These are phyloP conservation scores for Noccaea bulbosa DNA, from an alignment of 345 rosid genomes.

Conservation along the genomic window DNA sequence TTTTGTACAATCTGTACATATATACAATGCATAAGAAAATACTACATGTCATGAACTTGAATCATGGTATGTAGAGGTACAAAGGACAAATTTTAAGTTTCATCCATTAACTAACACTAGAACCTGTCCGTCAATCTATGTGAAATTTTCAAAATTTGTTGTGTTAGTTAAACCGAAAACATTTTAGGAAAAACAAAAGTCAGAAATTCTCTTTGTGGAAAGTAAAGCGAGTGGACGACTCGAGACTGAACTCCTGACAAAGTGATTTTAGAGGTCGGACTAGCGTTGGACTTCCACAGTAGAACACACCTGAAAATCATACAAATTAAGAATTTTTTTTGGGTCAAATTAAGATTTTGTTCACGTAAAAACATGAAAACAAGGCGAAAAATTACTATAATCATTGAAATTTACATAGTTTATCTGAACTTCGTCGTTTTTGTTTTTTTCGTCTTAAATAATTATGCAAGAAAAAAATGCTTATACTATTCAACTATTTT, in stretches of 20 bases:
- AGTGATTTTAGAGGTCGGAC: slow-evolving; percentile 61
- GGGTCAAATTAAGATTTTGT: not conserved
- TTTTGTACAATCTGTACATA: too few relatives aligned
- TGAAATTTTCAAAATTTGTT: not conserved
- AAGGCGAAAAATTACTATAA: not conserved
- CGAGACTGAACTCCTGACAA: slow-evolving; percentile 76
- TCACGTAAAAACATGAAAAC: not conserved
- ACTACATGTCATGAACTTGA: too few relatives aligned
- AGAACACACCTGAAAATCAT: slow-evolving; percentile 75
- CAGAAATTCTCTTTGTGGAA: slow-evolving; percentile 91
- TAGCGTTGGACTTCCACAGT: slow-evolving; percentile 86
- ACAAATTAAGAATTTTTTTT: not conserved
- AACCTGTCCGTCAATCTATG: slow-evolving; percentile 1
- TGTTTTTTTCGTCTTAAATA: not conserved
- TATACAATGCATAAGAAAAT: too few relatives aligned
- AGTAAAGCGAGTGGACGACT: slow-evolving; percentile 72
- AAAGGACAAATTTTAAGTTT: too few relatives aligned
- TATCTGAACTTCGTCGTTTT: not conserved
- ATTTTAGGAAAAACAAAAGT: not conserved
- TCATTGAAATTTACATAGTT: not conserved
- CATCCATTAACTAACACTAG: not conserved
- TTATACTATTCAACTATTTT: not conserved
- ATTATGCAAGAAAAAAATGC: not conserved
- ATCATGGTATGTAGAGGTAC: too few relatives aligned
- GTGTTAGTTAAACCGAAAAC: not conserved